Evolutionary conservation across 2,329 filamentous ascomycete species (phyloP).

Genomic region (Mollisiaceae sp.): DNA sequence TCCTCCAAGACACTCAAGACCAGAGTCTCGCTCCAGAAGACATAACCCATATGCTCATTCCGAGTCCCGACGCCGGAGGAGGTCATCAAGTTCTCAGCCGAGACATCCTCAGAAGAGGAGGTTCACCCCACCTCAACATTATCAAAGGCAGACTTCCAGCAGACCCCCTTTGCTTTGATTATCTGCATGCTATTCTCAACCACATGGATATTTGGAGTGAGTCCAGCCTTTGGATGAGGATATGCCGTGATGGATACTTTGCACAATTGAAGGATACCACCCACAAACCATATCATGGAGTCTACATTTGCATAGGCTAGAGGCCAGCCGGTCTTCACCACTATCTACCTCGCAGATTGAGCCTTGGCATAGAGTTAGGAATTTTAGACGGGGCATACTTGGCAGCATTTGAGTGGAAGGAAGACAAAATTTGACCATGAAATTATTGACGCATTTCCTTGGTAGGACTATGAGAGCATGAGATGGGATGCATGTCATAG

Average conservation of each 20-base stretch:
- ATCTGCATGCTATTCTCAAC: not conserved
- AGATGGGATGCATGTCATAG: not conserved
- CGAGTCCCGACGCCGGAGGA: not conserved
- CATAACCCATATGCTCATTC: constrained; percentile 8
- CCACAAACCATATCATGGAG: not conserved
- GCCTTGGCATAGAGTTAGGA: no score
- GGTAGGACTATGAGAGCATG: not conserved
- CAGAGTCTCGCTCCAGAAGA: constrained; percentile 12
- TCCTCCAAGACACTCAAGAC: constrained; percentile 1
- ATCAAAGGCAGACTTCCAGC: not conserved
- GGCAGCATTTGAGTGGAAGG: not conserved
- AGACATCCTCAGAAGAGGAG: not conserved
- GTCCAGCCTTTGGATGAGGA: not conserved
- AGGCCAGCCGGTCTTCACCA: not conserved
- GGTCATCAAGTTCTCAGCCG: constrained; percentile 1
- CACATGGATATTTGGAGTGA: not conserved
- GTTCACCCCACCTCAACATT: constrained; percentile 1
- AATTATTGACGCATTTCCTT: not conserved
- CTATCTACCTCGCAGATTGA: not conserved
- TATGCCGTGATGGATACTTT: not conserved
- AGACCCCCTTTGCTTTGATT: constrained; percentile 4
- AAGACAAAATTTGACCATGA: not conserved
- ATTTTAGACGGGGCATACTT: no score
- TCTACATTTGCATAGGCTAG: no score
- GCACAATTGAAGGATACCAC: not conserved